Base-by-base conservation (phyloP, 345 rosid genomes). In the Orychophragmus violaceus region DNA sequence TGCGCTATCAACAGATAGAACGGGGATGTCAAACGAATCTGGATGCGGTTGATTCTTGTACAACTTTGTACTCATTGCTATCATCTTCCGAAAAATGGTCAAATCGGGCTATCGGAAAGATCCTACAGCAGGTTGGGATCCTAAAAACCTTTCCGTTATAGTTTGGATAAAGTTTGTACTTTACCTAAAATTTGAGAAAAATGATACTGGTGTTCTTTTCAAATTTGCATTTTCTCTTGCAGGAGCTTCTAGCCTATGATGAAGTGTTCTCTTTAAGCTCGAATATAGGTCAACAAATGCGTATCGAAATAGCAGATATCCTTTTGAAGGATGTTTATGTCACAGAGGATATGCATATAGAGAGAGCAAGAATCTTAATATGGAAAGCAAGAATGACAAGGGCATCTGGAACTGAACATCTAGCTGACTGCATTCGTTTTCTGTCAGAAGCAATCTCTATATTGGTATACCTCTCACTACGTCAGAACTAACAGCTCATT, bases 211-310 rank as follows among this genome's bases (percentile, higher is more conserved):
- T 59, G 12, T 60, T 35, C 23, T 25, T 42, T 48, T 39, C 42
- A 49, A 62, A 63, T n/a, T 7, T 39, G 8, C 50, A 45, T 51
- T 65, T 54, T 16, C 18, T 62, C 21, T 28, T 77, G 22, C 69
- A 93, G 99, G 99, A 86, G 79, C 86, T 93, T 74, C 64, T 75
- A 76, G 87, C 82, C 21, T 90, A 88, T 62, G 96, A 82, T 36
- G 86, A 83, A 68, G 16, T 84, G 72, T 59, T 62, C 23, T 52
- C 79, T 66, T 46, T 45, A 17, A 69, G 72, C 70, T 87, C 97
- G 53, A 79, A 82, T 46, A 60, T 85, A 41, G 83, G 89, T 60
- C 91, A 62, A 17, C 74, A 58, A 66, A 90, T 67, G 85, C 87
- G 65, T 80, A 63, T 72, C 11, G 68, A 82, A 81, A 76, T 83